These are phyloP conservation scores for Bipolaris gigantea DNA, from an alignment of 2,329 filamentous ascomycete genomes.

Conservation along the genomic window DNA sequence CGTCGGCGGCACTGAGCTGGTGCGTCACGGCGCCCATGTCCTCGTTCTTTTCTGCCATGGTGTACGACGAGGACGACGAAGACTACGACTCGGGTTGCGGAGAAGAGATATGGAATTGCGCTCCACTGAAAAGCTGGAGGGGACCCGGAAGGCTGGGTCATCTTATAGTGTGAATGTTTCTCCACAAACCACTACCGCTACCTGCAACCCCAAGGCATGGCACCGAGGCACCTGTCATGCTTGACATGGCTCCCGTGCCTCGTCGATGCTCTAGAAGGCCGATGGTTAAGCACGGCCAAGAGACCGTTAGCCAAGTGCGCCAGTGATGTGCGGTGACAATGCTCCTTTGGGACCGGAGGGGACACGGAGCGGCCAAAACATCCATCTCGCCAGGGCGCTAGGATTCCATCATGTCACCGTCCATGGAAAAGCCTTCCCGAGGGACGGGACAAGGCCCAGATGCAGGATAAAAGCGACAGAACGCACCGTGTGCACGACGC, in stretches of 20 bases:
- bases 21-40: slow-evolving; percentile 27
- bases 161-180: slow-evolving; percentile 32
- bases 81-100: neutral
- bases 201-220: slow-evolving; percentile 7
- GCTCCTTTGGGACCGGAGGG: slow-evolving; percentile 11
- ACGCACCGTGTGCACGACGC: slow-evolving; percentile 10
- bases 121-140: slow-evolving; percentile 6
- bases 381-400: neutral
- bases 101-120: slow-evolving; percentile 7
- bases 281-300: slow-evolving; percentile 14
- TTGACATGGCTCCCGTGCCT: slow-evolving; percentile 20
- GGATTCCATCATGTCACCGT: neutral
- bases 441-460: slow-evolving; percentile 21
- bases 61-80: neutral
- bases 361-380: neutral
- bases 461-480: slow-evolving; percentile 20
- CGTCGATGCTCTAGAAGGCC: slow-evolving; percentile 6
- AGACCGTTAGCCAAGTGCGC: slow-evolving; percentile 27
- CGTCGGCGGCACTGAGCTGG: slow-evolving; percentile 27
- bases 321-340: slow-evolving; percentile 14
- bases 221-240: slow-evolving; percentile 23
- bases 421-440: slow-evolving; percentile 7
- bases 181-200: slow-evolving; percentile 20
- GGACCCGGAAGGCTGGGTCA: slow-evolving; percentile 22
- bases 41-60: slow-evolving; percentile 27